These are phyloP conservation scores for Daedalea quercina DNA, from an alignment of 768 basidiomycete species.

Conservation along the genomic window DNA sequence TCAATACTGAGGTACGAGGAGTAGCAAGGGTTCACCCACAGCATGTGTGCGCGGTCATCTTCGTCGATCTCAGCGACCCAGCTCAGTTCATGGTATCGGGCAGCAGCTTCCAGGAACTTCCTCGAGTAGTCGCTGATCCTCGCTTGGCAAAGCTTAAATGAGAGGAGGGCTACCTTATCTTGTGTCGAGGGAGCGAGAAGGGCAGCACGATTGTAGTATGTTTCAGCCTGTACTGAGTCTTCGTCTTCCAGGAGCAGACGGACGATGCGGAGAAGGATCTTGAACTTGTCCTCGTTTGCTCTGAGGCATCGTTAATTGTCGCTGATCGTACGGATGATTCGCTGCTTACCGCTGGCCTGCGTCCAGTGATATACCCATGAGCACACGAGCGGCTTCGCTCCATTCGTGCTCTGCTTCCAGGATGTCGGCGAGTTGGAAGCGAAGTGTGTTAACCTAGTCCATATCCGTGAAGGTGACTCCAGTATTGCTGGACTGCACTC, in stretches of 20 bases:
- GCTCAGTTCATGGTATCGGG: constrained; percentile 90
- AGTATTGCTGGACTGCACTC: constrained; percentile 17
- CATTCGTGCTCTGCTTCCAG: constrained; percentile 89
- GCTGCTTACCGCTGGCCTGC: constrained; percentile 69
- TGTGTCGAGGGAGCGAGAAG: constrained; percentile 75
- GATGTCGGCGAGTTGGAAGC: constrained; percentile 88
- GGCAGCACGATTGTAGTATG: constrained; percentile 94
- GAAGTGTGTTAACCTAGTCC: constrained; percentile 69
- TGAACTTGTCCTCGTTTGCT: constrained; percentile 78
- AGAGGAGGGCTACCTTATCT: constrained; percentile 73
- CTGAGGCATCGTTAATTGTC: neutral
- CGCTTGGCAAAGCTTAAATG: constrained; percentile 91
- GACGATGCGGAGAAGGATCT: constrained; percentile 89
- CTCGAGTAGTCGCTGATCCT: constrained; percentile 89
- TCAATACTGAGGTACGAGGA: neutral
- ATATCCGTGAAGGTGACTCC: neutral
- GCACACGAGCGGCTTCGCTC: constrained; percentile 85
- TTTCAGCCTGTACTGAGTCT: constrained; percentile 96
- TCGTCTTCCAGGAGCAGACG: constrained; percentile 93
- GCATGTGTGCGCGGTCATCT: constrained; percentile 83
- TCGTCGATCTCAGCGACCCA: constrained; percentile 90
- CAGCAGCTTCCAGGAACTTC: constrained; percentile 91
- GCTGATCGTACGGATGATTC: neutral
- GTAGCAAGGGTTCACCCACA: constrained; percentile 46
- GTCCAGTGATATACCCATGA: constrained; percentile 91